These are phyloP conservation scores for Yarrowia divulgata DNA, from an alignment of 805 yeast species.

Conservation along the genomic window DNA sequence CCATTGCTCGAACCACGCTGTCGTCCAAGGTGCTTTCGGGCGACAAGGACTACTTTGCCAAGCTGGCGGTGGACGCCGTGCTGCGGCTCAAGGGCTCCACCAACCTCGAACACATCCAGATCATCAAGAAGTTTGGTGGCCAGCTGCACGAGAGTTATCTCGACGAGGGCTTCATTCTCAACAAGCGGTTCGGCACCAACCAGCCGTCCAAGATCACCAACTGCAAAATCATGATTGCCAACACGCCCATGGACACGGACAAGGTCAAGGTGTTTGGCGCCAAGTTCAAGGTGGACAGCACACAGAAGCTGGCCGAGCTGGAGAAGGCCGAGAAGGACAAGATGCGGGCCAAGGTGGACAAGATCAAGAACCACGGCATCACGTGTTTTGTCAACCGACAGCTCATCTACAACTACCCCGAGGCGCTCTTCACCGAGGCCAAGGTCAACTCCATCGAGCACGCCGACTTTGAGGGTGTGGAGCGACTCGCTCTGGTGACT, in stretches of 20 bases:
- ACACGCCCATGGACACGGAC: slow-evolving; percentile 93
- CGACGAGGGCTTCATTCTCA: slow-evolving; percentile 94
- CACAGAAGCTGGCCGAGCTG: slow-evolving; percentile 89
- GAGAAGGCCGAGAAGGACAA: slow-evolving; percentile 94
- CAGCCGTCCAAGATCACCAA: slow-evolving; percentile 87
- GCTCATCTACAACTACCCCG: slow-evolving; percentile 97
- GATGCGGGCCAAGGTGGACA: slow-evolving; percentile 88
- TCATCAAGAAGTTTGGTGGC: slow-evolving; percentile 93
- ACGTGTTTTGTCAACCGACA: slow-evolving; percentile 95
- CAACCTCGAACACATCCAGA: slow-evolving; percentile 88
- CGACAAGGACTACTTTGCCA: slow-evolving; percentile 88
- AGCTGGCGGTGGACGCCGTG: slow-evolving; percentile 93
- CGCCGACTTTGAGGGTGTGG: slow-evolving; percentile 98
- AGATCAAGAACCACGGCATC: slow-evolving; percentile 84
- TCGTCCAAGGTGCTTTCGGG: slow-evolving; percentile 94
- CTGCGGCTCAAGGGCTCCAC: slow-evolving; percentile 86
- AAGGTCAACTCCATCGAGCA: slow-evolving; percentile 93
- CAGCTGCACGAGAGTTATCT: slow-evolving; percentile 87
- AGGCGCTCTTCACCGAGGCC: slow-evolving; percentile 87
- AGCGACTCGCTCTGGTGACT: slow-evolving; percentile 92
- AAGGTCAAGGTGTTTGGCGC: slow-evolving; percentile 98
- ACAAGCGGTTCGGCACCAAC: slow-evolving; percentile 90
- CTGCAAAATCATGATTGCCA: slow-evolving; percentile 89
- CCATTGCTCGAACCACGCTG: slow-evolving; percentile 91
- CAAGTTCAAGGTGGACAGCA: slow-evolving; percentile 93